Percentiles rank a stretch among this genome's conserved stretches.
These are phyloP conservation scores for Aspergillus cavernicola DNA, from an alignment of 495 filamentous ascomycete genomes.

Conservation along the genomic window DNA sequence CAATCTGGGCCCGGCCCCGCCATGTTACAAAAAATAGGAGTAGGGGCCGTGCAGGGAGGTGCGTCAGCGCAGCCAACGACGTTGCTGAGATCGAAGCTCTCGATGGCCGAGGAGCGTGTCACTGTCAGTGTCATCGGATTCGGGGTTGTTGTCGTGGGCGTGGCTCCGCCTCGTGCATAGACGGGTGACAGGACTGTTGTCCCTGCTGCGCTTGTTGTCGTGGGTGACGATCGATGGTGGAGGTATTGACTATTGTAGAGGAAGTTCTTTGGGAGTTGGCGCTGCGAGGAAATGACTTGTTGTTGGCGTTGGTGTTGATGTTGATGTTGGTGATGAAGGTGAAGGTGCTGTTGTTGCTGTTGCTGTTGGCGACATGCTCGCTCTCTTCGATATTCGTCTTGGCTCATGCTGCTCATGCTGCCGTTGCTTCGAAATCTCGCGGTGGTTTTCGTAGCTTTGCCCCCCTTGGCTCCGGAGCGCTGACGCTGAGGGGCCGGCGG, in stretches of 20 bases:
- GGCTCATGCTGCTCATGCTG: constrained; percentile 9
- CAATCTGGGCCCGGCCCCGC: constrained; percentile 19
- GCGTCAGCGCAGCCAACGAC: constrained; percentile 29
- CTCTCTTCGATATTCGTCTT: constrained; percentile 22
- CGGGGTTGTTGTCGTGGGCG: constrained; percentile 1
- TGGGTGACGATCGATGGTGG: constrained; percentile 2
- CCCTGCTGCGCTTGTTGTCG: neutral
- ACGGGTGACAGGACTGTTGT: constrained; percentile 6
- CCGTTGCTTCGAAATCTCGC: constrained; percentile 21
- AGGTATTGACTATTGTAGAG: constrained; percentile 18
- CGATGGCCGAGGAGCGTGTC: constrained; percentile 13
- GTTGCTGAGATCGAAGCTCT: constrained; percentile 21
- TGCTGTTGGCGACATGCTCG: constrained; percentile 3
- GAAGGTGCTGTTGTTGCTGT: neutral
- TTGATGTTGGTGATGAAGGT: neutral
- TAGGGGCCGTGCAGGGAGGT: constrained; percentile 17
- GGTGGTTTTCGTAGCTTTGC: constrained; percentile 44
- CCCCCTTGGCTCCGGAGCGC: constrained; percentile 53
- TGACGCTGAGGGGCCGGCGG: constrained; percentile 47
- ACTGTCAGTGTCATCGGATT: neutral
- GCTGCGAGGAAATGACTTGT: constrained; percentile 15
- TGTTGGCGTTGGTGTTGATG: neutral
- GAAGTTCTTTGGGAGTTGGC: constrained; percentile 8
- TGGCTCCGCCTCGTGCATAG: constrained; percentile 11
- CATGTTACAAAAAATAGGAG: constrained; percentile 23